Evolutionary conservation across 1,284 basidiomycete genomes (phyloP).

Genomic region (Microbotryum intermedium): DNA sequence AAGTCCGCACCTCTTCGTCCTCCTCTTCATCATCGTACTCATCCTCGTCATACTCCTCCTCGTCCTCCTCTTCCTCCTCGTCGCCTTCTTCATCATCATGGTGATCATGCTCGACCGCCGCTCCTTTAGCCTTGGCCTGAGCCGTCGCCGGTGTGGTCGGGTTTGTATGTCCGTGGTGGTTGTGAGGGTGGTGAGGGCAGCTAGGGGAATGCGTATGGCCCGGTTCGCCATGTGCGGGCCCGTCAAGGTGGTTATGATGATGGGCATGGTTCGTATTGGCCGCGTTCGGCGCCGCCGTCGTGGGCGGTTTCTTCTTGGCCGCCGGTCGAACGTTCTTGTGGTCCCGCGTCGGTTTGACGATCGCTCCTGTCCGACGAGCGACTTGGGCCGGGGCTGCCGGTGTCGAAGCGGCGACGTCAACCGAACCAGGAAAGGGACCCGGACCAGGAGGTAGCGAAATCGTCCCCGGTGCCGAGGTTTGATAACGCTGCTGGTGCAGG

Average conservation of each 20-base stretch:
- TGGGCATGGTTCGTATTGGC: conserved; percentile 8
- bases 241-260: conserved; percentile 11
- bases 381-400: conserved; percentile 3
- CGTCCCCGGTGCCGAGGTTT: conserved; percentile 64
- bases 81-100: conserved; percentile 17
- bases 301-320: conserved; percentile 12
- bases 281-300: not conserved
- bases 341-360: conserved; percentile 32
- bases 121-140: conserved; percentile 22
- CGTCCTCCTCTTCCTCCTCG: conserved; percentile 25
- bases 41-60: conserved; percentile 19
- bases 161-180: conserved; percentile 29
- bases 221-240: conserved; percentile 29
- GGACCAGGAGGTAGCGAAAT: conserved; percentile 87
- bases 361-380: conserved; percentile 8
- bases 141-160: conserved; percentile 2
- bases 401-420: conserved; percentile 53
- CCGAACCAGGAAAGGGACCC: conserved; percentile 94
- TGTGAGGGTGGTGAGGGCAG: conserved; percentile 37
- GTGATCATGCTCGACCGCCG: conserved; percentile 6
- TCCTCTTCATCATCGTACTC: conserved; percentile 29
- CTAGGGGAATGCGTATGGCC: conserved; percentile 33
- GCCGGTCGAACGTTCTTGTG: conserved; percentile 33
- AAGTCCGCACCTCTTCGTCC: conserved; percentile 21
- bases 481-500: conserved; percentile 89